phyloP scores from a whole-genome alignment of 2,329 filamentous ascomycete genomes.

The Didymella lethalis region DNA sequence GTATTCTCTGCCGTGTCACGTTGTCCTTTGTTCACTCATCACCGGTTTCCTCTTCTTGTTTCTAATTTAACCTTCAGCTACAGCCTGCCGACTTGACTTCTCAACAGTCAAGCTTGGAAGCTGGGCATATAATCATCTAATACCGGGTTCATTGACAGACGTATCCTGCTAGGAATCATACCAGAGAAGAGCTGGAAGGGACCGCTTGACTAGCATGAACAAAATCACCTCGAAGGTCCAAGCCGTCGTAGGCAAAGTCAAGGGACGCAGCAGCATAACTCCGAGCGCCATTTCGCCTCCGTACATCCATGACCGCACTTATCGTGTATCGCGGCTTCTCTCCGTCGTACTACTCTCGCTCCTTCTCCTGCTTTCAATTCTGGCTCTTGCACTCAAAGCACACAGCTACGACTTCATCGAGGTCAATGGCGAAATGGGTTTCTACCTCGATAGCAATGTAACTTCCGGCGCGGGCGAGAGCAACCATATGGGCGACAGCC shows the following conservation, averaged over 20 bases:
- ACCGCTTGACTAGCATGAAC: conserved; percentile 20
- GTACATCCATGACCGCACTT: conserved; percentile 1
- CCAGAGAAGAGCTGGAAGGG: conserved; percentile 1
- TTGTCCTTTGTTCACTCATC: conserved; percentile 17
- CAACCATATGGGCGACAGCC: conserved; percentile 17
- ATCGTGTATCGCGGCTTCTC: conserved; percentile 11
- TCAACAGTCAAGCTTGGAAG: conserved; percentile 12
- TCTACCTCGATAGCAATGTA: conserved; percentile 35
- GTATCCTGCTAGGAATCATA: not conserved
- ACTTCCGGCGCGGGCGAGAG: conserved; percentile 2
- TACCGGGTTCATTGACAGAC: conserved; percentile 3
- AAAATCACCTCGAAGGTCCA: conserved; percentile 21
- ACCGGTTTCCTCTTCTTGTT: conserved; percentile 19
- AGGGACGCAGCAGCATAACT: conserved; percentile 18
- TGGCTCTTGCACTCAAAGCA: conserved; percentile 36
- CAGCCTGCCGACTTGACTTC: conserved; percentile 20
- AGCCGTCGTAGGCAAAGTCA: conserved; percentile 24
- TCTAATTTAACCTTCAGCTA: conserved; percentile 17
- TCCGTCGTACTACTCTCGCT: conserved; percentile 9
- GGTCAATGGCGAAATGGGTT: conserved; percentile 43
- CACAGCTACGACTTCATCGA: conserved; percentile 46
- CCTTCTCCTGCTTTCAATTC: conserved; percentile 11
- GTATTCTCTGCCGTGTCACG: conserved; percentile 27
- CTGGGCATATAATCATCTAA: conserved; percentile 16
- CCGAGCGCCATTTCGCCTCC: conserved; percentile 20